Evolutionary conservation across 257 asterid species (phyloP), one percentile per base, ranked within the genome.

Genomic region (Euphrasia confusa): DNA sequence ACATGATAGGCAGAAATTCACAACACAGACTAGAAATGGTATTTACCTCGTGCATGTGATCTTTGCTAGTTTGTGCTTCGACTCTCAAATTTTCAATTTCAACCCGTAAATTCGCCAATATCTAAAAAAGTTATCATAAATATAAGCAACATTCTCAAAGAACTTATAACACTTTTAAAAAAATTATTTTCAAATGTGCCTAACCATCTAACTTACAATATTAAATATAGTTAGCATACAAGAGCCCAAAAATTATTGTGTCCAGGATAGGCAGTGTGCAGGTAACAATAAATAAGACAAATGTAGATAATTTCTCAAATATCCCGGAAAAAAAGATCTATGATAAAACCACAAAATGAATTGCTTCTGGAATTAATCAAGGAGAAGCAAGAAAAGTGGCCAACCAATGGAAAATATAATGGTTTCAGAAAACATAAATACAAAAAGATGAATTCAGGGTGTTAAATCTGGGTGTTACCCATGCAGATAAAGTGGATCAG

Each of bases 21-120:
- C 24, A 10, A 45, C 32, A 49, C 56, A 66, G 12, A 54, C 9
- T 57, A 33, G 27, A 64, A 66, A 10, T 30, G 7, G 14, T 21
- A 12, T 67, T 21, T 53, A 89, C 97, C 95, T 89, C 92, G 58
- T 75, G 80, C 99, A 92, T 84, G 81, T 92, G 97, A 35, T 79
- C 82, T 62, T 87, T 83, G 82, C 76, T 83, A 52, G 77, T 78
- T 80, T 74, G 73, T 57, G 83, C 87, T 72, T 92, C 97, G 75
- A 57, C 88, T 60, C 85, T 70, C 71, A 83, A 69, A 28, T 66
- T 86, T 66, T 79, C 88, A 63, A 86, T 73, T 72, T 90, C 97
- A 26, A 68, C 78, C 42, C 60, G 80, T 78, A 71, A 61, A 64
- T 69, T 76, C 13, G 71, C 74, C 77, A 77, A 69, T 64, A 75